Percentiles rank a stretch among this genome's conserved stretches.
phyloP scores from a whole-genome alignment of 148 eudicot species.

The Bassia scoparia region DNA sequence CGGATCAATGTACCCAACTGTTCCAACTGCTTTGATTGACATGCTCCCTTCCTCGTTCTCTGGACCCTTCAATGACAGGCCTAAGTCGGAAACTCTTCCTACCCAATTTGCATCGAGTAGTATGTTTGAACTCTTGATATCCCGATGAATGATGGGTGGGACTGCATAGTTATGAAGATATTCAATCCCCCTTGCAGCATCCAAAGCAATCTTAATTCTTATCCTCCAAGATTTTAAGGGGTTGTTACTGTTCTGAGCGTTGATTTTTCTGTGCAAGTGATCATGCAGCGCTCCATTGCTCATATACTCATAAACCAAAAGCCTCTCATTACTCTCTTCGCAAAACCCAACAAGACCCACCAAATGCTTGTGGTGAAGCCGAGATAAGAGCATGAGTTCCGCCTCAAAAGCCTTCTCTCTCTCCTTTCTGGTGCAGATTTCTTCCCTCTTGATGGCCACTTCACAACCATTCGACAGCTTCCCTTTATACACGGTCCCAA shows the following conservation, averaged over 20 bases:
- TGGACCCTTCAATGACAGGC: slow-evolving; percentile 42
- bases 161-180: slow-evolving; percentile 65
- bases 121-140: slow-evolving; percentile 58
- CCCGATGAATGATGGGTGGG: slow-evolving; percentile 65
- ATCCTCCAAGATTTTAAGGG: slow-evolving; percentile 45
- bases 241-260: slow-evolving; percentile 23
- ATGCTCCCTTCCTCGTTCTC: slow-evolving; percentile 34
- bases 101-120: slow-evolving; percentile 57
- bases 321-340: slow-evolving; percentile 48
- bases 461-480: slow-evolving; percentile 45
- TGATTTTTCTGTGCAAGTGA: slow-evolving; percentile 37
- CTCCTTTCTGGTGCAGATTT: slow-evolving; percentile 29
- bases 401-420: slow-evolving; percentile 44
- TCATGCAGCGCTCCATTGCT: slow-evolving; percentile 48
- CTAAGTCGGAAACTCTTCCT: slow-evolving; percentile 57
- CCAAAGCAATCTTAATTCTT: slow-evolving; percentile 57
- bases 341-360: slow-evolving; percentile 57
- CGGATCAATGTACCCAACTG: slow-evolving; percentile 64
- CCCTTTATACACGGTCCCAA: slow-evolving; percentile 48
- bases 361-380: slow-evolving; percentile 64
- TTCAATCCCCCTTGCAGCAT: slow-evolving; percentile 61
- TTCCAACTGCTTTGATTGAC: slow-evolving; percentile 43
- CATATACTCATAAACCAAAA: slow-evolving; percentile 56
- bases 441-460: slow-evolving; percentile 59
- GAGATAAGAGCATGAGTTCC: slow-evolving; percentile 37